Conservation (phyloP, 2,329 filamentous ascomycete species). For the Chaetomium sp. region DNA sequence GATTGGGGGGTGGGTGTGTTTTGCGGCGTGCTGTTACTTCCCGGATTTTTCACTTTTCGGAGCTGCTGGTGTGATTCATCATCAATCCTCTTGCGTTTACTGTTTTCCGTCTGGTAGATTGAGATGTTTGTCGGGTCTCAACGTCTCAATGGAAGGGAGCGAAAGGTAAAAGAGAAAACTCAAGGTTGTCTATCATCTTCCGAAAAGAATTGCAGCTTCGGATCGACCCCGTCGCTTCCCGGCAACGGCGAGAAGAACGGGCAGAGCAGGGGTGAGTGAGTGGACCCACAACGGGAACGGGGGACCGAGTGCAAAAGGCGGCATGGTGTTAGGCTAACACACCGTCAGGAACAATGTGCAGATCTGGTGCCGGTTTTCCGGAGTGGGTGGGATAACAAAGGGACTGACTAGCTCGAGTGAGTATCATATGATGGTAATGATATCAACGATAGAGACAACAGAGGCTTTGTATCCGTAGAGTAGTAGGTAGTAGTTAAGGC, state of each 20-base stretch:
- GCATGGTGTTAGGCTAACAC: not conserved
- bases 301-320: not conserved
- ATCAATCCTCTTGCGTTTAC: not conserved
- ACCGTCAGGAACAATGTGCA: slow-evolving; percentile 2
- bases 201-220: not conserved
- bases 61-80: not conserved
- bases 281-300: slow-evolving; percentile 12
- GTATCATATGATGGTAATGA: not conserved
- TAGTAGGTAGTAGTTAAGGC: no score
- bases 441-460: not conserved
- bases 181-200: not conserved
- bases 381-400: not conserved
- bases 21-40: not conserved
- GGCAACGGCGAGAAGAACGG: not conserved
- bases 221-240: not conserved
- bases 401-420: no score
- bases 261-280: not conserved
- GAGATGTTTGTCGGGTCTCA: not conserved
- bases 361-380: slow-evolving; percentile 18
- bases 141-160: not conserved
- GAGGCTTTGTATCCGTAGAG: no score
- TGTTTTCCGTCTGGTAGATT: not conserved
- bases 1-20: no score
- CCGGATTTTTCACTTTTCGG: not conserved
- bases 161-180: not conserved